phyloP scores from a whole-genome alignment of 108 stramenopile species.

The Discostella stelligeroides region DNA sequence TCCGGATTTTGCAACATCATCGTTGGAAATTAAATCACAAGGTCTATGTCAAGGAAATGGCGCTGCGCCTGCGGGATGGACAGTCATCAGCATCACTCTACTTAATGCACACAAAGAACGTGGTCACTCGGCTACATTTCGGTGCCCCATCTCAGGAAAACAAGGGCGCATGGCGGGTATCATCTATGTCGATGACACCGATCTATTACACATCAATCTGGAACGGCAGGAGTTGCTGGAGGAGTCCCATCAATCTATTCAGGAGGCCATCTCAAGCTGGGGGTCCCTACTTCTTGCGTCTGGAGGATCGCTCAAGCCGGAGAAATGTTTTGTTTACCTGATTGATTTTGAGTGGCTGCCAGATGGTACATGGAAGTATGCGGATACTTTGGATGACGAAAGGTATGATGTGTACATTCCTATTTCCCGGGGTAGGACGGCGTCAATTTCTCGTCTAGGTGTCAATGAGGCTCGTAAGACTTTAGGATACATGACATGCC shows the following conservation, averaged over 20 bases:
- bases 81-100: too few relatives aligned
- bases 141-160: not conserved
- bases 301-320: constrained; percentile 14
- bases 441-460: not conserved
- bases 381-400: not conserved
- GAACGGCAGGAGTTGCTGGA: not conserved
- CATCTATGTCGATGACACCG: not conserved
- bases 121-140: not conserved
- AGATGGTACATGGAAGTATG: constrained; percentile 15
- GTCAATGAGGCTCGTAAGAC: not conserved
- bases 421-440: not conserved
- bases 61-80: too few relatives aligned
- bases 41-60: constrained; percentile 7
- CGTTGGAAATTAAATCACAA: not conserved
- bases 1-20: not conserved
- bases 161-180: too few relatives aligned
- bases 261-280: constrained; percentile 8
- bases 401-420: constrained; percentile 4
- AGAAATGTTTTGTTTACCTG: constrained; percentile 22
- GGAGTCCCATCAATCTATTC: not conserved
- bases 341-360: not conserved
- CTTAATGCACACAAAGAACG: constrained; percentile 3
- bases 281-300: too few relatives aligned
- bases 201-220: not conserved
- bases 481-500: constrained; percentile 10